phyloP scores from a whole-genome alignment of 768 basidiomycete species.

The Panaeolus cyanescens region DNA sequence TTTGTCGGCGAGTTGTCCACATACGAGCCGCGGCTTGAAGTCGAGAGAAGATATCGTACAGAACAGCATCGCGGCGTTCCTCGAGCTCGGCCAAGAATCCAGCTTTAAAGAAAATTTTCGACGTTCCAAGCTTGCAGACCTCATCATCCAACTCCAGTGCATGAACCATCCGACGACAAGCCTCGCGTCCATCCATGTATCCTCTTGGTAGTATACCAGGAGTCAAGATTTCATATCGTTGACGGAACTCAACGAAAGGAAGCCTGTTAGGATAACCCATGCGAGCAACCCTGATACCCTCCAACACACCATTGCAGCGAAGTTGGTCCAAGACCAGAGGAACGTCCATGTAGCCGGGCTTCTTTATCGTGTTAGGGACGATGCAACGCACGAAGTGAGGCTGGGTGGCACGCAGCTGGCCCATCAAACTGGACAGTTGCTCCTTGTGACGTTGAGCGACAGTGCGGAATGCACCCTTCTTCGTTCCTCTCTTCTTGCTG shows the following conservation, averaged over 20 bases:
- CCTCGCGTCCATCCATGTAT: conserved; percentile 97
- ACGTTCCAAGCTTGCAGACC: conserved; percentile 89
- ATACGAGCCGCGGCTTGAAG: conserved; percentile 86
- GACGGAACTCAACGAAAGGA: conserved; percentile 96
- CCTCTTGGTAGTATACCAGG: conserved; percentile 92
- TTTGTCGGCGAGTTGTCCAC: conserved; percentile 86
- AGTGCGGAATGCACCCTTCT: conserved; percentile 97
- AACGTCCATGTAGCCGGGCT: conserved; percentile 88
- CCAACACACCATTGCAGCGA: conserved; percentile 97
- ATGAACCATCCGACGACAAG: conserved; percentile 88
- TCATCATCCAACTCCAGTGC: conserved; percentile 85
- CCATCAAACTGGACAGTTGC: conserved; percentile 89
- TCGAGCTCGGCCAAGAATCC: conserved; percentile 96
- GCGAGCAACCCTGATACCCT: conserved; percentile 97
- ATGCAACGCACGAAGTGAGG: conserved; percentile 99
- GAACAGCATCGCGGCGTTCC: conserved; percentile 83
- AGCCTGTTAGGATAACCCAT: conserved; percentile 96
- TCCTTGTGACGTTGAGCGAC: conserved; percentile 96
- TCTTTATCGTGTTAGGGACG: conserved; percentile 91
- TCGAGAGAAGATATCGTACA: conserved; percentile 87
- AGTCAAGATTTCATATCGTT: conserved; percentile 94
- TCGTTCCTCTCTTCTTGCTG: conserved; percentile 75
- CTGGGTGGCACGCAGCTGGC: conserved; percentile 88
- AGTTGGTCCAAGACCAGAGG: conserved; percentile 96
- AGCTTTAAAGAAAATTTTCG: conserved; percentile 99